Conservation (phyloP, 2,329 filamentous ascomycete species). For the Ophiostoma tasmaniense region DNA sequence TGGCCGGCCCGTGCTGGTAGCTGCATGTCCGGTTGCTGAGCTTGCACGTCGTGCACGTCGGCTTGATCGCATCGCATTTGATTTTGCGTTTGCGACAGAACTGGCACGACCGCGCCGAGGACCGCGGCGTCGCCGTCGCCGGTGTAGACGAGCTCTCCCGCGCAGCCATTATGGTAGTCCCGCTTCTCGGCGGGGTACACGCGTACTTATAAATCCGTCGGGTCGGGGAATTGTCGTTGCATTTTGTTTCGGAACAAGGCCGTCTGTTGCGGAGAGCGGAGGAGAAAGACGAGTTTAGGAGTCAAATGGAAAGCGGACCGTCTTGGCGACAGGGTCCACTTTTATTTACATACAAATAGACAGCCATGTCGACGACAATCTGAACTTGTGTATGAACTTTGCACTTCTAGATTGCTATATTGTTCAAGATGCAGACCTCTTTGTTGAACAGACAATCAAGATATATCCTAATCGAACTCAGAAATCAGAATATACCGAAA, state of each 20-base stretch:
- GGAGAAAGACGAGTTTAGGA: neutral
- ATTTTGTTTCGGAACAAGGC: neutral
- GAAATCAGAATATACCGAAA: no score
- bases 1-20: constrained; percentile 12
- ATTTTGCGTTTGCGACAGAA: constrained; percentile 16
- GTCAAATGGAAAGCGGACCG: neutral
- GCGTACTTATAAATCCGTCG: neutral
- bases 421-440: no score
- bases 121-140: constrained; percentile 24
- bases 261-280: neutral
- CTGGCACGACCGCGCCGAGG: constrained; percentile 14
- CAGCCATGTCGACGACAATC: neutral
- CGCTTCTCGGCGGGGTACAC: neutral
- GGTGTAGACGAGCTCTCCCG: neutral
- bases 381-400: neutral
- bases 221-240: neutral
- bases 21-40: constrained; percentile 15
- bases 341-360: neutral
- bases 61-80: constrained; percentile 15
- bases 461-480: no score
- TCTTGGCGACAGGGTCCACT: neutral
- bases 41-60: constrained; percentile 13
- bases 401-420: no score
- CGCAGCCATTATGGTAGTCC: neutral
- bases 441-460: no score